Evolutionary conservation across 176 grass and related monocot species (phyloP).

Genomic region (Coix lacrymajobi): DNA sequence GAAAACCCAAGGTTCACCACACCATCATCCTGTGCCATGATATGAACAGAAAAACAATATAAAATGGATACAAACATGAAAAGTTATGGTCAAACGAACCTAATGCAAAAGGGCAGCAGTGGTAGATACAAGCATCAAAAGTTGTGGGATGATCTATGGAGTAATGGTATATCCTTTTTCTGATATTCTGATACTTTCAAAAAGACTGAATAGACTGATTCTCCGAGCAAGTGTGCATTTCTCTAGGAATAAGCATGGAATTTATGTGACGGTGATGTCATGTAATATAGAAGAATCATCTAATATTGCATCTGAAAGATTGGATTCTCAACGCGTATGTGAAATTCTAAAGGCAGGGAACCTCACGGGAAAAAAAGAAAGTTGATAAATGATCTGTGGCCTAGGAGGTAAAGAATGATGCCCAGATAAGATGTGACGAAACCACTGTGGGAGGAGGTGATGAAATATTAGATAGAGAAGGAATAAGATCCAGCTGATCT

Average conservation of each 20-base stretch:
- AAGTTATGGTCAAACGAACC: background rate
- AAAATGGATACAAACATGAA: background rate
- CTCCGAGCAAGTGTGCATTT: background rate
- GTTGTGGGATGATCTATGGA: background rate
- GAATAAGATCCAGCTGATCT: conserved; percentile 37
- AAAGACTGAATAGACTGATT: background rate
- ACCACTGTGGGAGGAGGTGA: conserved; percentile 20
- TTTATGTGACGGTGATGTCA: conserved; percentile 8
- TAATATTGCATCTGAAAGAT: conserved; percentile 25
- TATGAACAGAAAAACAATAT: background rate
- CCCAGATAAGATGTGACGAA: conserved; percentile 38
- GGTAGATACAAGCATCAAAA: background rate
- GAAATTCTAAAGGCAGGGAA: conserved; percentile 34
- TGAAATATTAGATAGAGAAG: conserved; percentile 11
- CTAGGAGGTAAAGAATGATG: conserved; percentile 41
- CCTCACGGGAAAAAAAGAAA: conserved; percentile 19
- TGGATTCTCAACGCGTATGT: conserved; percentile 19
- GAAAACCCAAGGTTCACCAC: background rate
- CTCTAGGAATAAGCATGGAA: background rate
- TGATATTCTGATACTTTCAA: background rate
- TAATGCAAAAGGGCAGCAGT: background rate
- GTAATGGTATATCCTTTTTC: background rate
- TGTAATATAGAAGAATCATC: conserved; percentile 32
- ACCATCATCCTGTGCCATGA: background rate
- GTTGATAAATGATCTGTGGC: conserved; percentile 35